Evolutionary conservation across 768 basidiomycete species (phyloP), one percentile per base, ranked within the genome.

Genomic region (Boletus pseudopeckii): DNA sequence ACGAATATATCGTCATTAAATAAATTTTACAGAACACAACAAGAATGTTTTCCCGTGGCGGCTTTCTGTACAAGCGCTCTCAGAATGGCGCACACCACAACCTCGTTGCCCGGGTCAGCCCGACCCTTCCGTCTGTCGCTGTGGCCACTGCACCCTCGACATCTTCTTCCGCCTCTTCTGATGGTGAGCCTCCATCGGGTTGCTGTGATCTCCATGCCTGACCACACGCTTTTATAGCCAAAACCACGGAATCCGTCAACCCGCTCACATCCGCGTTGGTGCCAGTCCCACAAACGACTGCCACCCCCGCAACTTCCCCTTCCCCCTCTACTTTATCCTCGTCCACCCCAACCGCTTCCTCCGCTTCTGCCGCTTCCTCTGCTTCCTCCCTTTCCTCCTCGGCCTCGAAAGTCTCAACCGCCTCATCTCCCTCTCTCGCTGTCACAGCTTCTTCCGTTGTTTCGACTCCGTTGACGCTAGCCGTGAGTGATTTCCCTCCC

Each of bases 401-500:
- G 17, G 13, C 43, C n/a, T 39, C 47, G 34, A 14, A 54, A 20
- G 22, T 53, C 13, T 34, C 55, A 3, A 9, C 48, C 33, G 39
- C 56, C 22, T 14, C 50, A 2, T 38, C 56, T 4, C 45, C 62
- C 17, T 56, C 64, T 5, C 28, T 30, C 33, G 15, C 54, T 4
- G 9, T 38, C 28, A 24, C 45, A 10, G 32, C 57, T 7, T 30
- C 58, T 13, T 49, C 62, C 30, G 11, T 63, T 10, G 48, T 20
- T 15, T 45, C 57, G 1, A 46, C 50, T 7, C 18, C 39, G 13
- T 18, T 14, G 34, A 18, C n/a, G 30, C 49, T 22, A 50, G 51
- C 56, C 53, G 68, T 72, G 38, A 59, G 69, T 46, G 54, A 15
- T 54, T 58, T n/a, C 15, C 26, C 8, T 28, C 0, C 13, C 13